Percentiles rank a stretch among this genome's conserved stretches.
These are phyloP conservation scores for Gypsophila paniculata DNA, from an alignment of 179 eudicot species.

Conservation along the genomic window DNA sequence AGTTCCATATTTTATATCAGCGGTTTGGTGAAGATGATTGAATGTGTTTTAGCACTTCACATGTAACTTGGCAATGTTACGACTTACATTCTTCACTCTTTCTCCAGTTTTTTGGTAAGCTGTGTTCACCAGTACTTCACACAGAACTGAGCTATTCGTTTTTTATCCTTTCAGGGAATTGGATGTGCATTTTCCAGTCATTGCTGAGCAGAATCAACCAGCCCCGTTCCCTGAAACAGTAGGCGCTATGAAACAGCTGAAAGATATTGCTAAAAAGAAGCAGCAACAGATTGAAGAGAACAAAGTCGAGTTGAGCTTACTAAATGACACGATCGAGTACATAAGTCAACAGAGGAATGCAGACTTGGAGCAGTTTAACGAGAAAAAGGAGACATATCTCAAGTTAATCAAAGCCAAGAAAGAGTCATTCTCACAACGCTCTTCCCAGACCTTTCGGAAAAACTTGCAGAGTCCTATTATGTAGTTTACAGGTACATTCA, in stretches of 20 bases:
- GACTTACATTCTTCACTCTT: too few relatives aligned
- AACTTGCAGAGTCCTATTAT: constrained; percentile 1
- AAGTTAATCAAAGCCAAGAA: constrained; percentile 19
- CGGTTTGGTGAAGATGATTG: background rate
- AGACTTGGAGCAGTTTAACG: background rate
- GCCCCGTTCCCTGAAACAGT: background rate
- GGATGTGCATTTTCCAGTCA: constrained; percentile 42
- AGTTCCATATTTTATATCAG: background rate
- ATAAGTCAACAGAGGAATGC: background rate
- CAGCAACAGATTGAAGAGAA: constrained; percentile 15
- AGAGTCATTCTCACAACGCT: constrained; percentile 19
- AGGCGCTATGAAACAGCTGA: background rate
- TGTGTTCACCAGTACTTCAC: too few relatives aligned
- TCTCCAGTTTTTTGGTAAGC: too few relatives aligned
- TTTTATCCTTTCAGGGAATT: constrained; percentile 32
- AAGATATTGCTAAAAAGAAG: background rate
- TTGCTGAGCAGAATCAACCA: background rate
- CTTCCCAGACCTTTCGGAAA: constrained; percentile 4
- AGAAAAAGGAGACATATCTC: constrained; percentile 11
- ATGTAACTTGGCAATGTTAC: too few relatives aligned
- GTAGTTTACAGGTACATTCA: background rate
- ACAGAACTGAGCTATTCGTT: background rate
- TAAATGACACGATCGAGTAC: background rate
- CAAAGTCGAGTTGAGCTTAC: constrained; percentile 7
- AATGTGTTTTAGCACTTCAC: background rate